phyloP scores from a whole-genome alignment of 768 basidiomycete genomes.

The Lactifluus echinatus region DNA sequence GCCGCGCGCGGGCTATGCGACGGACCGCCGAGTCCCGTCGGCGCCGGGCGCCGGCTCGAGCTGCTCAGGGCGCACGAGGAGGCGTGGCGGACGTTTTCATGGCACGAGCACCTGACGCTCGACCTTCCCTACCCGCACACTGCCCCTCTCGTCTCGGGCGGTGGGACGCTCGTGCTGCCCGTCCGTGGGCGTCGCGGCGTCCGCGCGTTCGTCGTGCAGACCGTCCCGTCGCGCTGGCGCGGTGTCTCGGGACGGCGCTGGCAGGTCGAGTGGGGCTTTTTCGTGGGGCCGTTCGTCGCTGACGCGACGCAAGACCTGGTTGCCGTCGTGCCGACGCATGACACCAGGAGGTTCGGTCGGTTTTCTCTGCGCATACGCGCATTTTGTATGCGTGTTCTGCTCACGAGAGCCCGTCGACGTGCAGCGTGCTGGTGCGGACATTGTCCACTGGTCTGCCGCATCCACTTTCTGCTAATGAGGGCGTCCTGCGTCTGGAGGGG shows the following conservation, averaged over 20 bases:
- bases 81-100: slow-evolving; percentile 2
- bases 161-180: background rate
- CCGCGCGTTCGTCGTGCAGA: background rate
- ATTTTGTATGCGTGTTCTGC: background rate
- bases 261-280: background rate
- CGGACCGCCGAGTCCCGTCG: slow-evolving; percentile 1
- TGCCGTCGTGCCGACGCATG: background rate
- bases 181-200: background rate
- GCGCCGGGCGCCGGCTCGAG: background rate
- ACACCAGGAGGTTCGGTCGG: background rate
- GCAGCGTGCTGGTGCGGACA: background rate
- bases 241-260: background rate
- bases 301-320: slow-evolving; percentile 4
- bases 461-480: background rate
- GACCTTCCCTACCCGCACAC: background rate
- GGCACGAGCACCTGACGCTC: background rate
- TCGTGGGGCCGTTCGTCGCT: background rate
- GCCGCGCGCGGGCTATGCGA: background rate
- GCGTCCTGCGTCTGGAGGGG: background rate
- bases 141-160: background rate
- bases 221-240: background rate
- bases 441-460: background rate
- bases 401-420: background rate
- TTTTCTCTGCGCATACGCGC: background rate
- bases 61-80: background rate